Conservation (phyloP, 2,329 filamentous ascomycete species). For the Aspergillus chevalieri region DNA sequence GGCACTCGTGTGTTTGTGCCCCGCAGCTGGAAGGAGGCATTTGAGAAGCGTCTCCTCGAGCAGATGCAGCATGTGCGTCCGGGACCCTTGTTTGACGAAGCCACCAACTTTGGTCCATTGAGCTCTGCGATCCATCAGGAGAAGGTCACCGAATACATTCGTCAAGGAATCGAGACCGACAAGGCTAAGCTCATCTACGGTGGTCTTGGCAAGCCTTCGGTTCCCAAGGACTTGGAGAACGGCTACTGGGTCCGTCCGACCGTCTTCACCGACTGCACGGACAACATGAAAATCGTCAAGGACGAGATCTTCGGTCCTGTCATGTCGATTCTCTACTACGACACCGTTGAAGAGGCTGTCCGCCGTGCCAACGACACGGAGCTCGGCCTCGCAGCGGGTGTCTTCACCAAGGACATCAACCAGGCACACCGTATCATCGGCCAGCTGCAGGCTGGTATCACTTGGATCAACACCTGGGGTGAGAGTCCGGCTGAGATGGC, state of each 20-base stretch:
- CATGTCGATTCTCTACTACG: conserved; percentile 72
- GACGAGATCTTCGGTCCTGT: conserved; percentile 91
- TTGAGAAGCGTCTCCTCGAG: conserved; percentile 63
- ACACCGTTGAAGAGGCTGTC: conserved; percentile 63
- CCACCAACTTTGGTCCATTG: conserved; percentile 78
- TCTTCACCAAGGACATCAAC: conserved; percentile 72
- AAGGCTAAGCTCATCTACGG: conserved; percentile 68
- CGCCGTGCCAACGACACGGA: conserved; percentile 68
- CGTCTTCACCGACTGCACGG: conserved; percentile 78
- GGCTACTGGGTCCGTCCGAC: conserved; percentile 86
- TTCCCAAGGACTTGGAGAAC: conserved; percentile 46
- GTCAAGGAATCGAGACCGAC: conserved; percentile 66
- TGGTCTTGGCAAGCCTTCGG: conserved; percentile 55
- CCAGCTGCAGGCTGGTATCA: conserved; percentile 74
- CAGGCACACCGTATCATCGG: conserved; percentile 65
- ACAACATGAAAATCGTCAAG: conserved; percentile 69
- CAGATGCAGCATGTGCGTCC: conserved; percentile 66
- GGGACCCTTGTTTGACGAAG: conserved; percentile 64
- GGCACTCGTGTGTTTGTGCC: conserved; percentile 84
- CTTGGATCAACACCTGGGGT: conserved; percentile 93
- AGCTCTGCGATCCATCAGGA: conserved; percentile 68
- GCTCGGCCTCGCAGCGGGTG: conserved; percentile 74
- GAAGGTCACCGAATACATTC: conserved; percentile 73
- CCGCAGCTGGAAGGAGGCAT: conserved; percentile 55
- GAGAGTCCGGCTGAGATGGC: conserved; percentile 88